Conservation (phyloP, 108 stramenopile species). For the Cyclostephanos tholiformis region DNA sequence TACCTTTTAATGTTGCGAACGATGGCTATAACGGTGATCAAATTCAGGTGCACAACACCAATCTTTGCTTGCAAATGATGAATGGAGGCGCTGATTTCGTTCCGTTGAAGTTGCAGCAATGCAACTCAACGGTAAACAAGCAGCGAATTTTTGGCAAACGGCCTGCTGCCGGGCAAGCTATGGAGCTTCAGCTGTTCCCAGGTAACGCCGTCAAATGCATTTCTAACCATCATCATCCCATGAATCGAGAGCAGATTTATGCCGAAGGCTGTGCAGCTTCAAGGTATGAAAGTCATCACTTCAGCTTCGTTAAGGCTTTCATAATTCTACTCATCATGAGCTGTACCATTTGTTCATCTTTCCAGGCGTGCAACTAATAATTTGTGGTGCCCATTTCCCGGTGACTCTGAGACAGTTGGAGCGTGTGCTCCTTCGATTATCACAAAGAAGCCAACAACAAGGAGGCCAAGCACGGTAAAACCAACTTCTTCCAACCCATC, state of each 20-base stretch:
- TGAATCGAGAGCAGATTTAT: constrained; percentile 22
- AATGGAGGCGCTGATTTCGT: no score
- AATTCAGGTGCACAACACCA: constrained; percentile 1
- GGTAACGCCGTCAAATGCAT: constrained; percentile 21
- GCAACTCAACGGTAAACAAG: not conserved
- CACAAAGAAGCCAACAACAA: no score
- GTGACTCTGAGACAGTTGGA: no score
- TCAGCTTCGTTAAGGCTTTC: no score
- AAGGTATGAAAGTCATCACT: constrained; percentile 15
- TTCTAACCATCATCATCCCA: constrained; percentile 45
- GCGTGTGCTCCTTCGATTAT: no score
- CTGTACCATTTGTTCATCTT: constrained; percentile 1
- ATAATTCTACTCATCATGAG: no score
- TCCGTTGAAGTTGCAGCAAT: constrained; percentile 6
- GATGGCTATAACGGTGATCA: not conserved
- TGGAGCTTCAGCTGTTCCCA: constrained; percentile 30
- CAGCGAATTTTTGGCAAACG: constrained; percentile 18
- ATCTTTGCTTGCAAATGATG: constrained; percentile 17
- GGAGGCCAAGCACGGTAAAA: no score
- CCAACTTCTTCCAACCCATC: no score
- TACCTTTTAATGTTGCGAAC: not conserved
- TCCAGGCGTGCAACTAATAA: not conserved
- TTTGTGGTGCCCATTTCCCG: no score
- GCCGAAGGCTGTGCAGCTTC: constrained; percentile 24
- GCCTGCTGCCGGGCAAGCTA: constrained; percentile 14